Evolutionary conservation across 2,329 filamentous ascomycete species (phyloP).

Genomic region (Talaromyces sp.): DNA sequence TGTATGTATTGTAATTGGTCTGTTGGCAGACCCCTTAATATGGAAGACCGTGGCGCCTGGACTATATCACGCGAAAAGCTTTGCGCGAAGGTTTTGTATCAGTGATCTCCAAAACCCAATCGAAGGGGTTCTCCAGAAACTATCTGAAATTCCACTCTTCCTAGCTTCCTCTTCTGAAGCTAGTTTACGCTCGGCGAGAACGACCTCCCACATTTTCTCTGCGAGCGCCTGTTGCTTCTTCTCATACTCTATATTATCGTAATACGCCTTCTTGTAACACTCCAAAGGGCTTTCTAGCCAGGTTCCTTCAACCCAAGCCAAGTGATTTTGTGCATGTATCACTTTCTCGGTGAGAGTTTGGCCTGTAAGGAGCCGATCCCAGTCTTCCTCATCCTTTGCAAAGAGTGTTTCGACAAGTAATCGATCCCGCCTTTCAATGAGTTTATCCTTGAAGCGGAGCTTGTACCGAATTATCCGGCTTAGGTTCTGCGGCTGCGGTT

Average conservation of each 20-base stretch:
- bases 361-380: slow-evolving; percentile 36
- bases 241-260: slow-evolving; percentile 25
- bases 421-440: slow-evolving; percentile 32
- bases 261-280: slow-evolving; percentile 23
- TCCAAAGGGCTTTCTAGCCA: slow-evolving; percentile 27
- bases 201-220: slow-evolving; percentile 38
- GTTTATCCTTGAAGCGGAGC: slow-evolving; percentile 33
- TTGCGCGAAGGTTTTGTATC: neutral
- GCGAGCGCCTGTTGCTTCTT: slow-evolving; percentile 29
- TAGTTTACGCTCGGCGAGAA: slow-evolving; percentile 38
- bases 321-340: neutral
- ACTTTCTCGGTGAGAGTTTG: neutral
- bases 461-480: slow-evolving; percentile 37
- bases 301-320: slow-evolving; percentile 16
- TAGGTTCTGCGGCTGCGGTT: slow-evolving; percentile 42
- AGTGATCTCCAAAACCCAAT: neutral
- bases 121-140: neutral
- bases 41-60: too few species aligned
- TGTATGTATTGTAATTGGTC: neutral
- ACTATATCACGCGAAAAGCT: neutral
- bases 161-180: slow-evolving; percentile 26
- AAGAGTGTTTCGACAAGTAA: slow-evolving; percentile 31
- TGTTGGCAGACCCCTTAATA: neutral
- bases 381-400: slow-evolving; percentile 41
- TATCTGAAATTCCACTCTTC: neutral